Conservation (phyloP, 345 rosid genomes). For the Erodium maritimum region DNA sequence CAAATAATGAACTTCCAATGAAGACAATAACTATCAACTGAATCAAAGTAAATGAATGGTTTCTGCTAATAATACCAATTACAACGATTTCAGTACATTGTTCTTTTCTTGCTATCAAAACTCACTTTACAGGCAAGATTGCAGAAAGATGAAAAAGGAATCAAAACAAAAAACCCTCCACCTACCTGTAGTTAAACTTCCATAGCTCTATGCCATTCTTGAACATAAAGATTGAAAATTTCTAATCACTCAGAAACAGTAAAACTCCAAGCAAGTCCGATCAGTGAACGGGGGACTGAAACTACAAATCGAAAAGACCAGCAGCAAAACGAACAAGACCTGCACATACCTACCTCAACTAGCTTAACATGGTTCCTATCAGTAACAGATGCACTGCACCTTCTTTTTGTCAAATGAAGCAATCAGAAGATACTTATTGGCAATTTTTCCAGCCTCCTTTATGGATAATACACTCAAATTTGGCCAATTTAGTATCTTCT, state of each 20-base stretch:
- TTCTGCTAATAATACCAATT: constrained; percentile 22
- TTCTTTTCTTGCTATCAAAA: constrained; percentile 39
- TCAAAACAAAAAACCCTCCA: constrained; percentile 16
- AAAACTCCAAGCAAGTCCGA: constrained; percentile 19
- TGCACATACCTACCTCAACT: constrained; percentile 32
- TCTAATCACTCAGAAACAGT: constrained; percentile 27
- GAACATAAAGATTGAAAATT: constrained; percentile 20
- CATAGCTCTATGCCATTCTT: constrained; percentile 18
- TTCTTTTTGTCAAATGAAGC: constrained; percentile 22
- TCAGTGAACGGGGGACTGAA: constrained; percentile 1
- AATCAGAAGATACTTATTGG: constrained; percentile 29
- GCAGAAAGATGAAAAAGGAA: constrained; percentile 2
- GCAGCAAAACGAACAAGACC: constrained; percentile 28
- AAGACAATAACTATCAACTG: too few relatives aligned
- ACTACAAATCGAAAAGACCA: constrained; percentile 14
- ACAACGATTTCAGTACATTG: constrained; percentile 39
- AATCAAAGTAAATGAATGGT: constrained; percentile 1
- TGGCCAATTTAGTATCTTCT: constrained; percentile 18
- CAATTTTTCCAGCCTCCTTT: constrained; percentile 16
- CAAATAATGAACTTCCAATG: too few relatives aligned
- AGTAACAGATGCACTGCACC: constrained; percentile 25
- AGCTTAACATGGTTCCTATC: constrained; percentile 13
- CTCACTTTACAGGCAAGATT: constrained; percentile 51
- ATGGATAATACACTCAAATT: constrained; percentile 22
- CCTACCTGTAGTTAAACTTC: constrained; percentile 31